Evolutionary conservation across 805 yeast species (phyloP).

Genomic region (Kurtzmaniella fragi): DNA sequence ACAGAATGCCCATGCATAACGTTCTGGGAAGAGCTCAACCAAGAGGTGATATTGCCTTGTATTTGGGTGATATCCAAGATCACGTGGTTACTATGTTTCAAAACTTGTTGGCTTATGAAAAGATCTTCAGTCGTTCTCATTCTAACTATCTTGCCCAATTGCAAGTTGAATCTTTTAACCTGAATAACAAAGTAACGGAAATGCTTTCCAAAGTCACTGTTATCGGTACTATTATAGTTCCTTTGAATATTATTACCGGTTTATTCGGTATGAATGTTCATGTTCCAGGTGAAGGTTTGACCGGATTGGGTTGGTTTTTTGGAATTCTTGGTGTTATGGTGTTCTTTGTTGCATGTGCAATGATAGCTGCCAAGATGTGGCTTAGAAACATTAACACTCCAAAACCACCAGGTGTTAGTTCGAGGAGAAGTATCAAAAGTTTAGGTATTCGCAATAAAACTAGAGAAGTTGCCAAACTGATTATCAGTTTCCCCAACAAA

Average conservation of each 20-base stretch:
- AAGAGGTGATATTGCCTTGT: conserved; percentile 85
- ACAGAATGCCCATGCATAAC: conserved; percentile 6
- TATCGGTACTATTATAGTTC: conserved; percentile 85
- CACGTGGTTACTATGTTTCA: conserved; percentile 96
- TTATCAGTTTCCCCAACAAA: conserved; percentile 35
- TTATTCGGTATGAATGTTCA: conserved; percentile 92
- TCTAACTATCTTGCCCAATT: conserved; percentile 89
- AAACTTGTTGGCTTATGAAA: conserved; percentile 83
- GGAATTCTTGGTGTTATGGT: conserved; percentile 27
- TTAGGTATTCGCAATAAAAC: conserved; percentile 20
- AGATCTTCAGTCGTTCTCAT: conserved; percentile 88
- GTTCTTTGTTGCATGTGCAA: conserved; percentile 10
- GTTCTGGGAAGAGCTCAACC: conserved; percentile 45
- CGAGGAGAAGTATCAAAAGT: conserved; percentile 18
- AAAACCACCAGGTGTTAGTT: conserved; percentile 5
- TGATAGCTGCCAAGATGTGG: conserved; percentile 17
- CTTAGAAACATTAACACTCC: conserved; percentile 9
- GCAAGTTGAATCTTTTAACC: conserved; percentile 85
- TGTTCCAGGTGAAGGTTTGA: conserved; percentile 65
- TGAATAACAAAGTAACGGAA: conserved; percentile 80
- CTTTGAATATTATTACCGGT: conserved; percentile 86
- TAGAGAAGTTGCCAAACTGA: conserved; percentile 31
- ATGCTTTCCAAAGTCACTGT: conserved; percentile 86
- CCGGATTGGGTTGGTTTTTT: conserved; percentile 24
- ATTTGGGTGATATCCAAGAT: conserved; percentile 93